Conservation (phyloP, 148 eudicot species). For the Polygonum maritimum region DNA sequence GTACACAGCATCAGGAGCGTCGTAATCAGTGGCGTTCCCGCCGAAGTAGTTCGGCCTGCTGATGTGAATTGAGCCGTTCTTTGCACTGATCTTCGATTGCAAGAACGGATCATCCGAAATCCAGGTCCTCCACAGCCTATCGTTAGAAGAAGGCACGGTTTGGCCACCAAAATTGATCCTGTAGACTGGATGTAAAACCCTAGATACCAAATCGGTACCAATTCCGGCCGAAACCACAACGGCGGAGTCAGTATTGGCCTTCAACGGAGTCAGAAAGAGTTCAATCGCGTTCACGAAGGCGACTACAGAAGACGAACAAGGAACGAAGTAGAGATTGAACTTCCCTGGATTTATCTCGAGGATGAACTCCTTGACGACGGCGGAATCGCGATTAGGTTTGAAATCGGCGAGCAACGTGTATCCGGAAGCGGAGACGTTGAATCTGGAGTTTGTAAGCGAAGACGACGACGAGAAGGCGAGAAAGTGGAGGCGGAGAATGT, state of each 20-base stretch:
- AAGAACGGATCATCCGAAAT: constrained; percentile 18
- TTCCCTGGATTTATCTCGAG: neutral
- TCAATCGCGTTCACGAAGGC: constrained; percentile 54
- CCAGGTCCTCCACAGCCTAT: constrained; percentile 25
- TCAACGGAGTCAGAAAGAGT: constrained; percentile 16
- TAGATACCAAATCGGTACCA: neutral
- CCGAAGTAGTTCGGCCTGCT: constrained; percentile 12
- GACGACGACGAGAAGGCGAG: neutral
- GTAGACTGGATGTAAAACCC: neutral
- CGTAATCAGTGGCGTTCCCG: constrained; percentile 12
- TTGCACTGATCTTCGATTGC: constrained; percentile 8
- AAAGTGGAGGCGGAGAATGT: constrained; percentile 5
- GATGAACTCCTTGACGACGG: neutral
- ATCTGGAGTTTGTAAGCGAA: neutral
- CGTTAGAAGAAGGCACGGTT: constrained; percentile 14
- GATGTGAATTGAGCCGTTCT: constrained; percentile 9
- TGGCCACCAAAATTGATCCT: constrained; percentile 25
- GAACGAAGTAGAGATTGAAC: constrained; percentile 24
- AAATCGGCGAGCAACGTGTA: neutral
- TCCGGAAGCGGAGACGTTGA: constrained; percentile 2
- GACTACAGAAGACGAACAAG: constrained; percentile 1
- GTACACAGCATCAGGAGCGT: constrained; percentile 20
- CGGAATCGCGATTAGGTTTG: neutral
- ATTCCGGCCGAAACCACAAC: neutral
- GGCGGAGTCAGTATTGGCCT: neutral